Evolutionary conservation across 345 rosid species (phyloP), one percentile per base, ranked within the genome.

Genomic region (Rhodomyrtus tomentosa): DNA sequence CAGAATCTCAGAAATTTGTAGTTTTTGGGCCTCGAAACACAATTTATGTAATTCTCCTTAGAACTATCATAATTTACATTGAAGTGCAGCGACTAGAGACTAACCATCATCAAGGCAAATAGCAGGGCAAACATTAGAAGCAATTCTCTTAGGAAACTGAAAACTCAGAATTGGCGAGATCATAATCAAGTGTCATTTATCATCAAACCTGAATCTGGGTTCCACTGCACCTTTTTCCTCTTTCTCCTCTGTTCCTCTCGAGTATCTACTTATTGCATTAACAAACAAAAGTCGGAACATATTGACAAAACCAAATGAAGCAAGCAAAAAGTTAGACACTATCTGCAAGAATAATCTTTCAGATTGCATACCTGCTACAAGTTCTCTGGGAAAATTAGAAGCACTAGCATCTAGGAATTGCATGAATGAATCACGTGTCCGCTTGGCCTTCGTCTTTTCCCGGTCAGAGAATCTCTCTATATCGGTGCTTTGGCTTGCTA

Each of bases 391-490:
- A 87, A 92, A 93, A 89, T 92, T 90, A 74, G 84, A 55, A 84
- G 88, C 51, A 32, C 58, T 59, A 40, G 89, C 84, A 84, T 84
- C 88, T 56, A 93, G 84, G 86, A 90, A 84, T 76, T 91, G 90
- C 84, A 86, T 5, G 82, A 92, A 90, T 16, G 91, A 86, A 85
- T 88, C 89, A 10, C 90, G 92, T 73, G 86, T 80, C 5, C 32
- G 40, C 53, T 85, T 38, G 84, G 32, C 83, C 86, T 82, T 91
- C n/a, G 83, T 87, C 89, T 92, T 91, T 32, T 51, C 85, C 88
- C 84, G 82, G 86, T 93, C 93, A 14, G 91, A 88, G 82, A 38
- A 92, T 85, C 92, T 93, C 87, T 91, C 96, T 48, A 91, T 84
- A 82, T 91, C 96, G 3, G 81, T 81, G 82, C 80, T 88, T 83